Conservation (phyloP, 257 asterid genomes). For the Plantago elongata region DNA sequence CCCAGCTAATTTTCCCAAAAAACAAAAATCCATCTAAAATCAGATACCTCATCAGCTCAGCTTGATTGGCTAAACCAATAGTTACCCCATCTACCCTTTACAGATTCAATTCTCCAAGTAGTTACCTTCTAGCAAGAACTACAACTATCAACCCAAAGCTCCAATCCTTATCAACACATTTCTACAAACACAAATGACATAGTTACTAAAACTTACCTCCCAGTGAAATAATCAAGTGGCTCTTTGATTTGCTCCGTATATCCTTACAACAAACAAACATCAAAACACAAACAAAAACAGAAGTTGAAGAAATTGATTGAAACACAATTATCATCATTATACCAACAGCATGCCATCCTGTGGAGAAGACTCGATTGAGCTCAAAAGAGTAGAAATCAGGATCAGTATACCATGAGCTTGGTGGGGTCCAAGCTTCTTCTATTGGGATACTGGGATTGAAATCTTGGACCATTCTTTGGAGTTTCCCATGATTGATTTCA, state of each 20-base stretch:
- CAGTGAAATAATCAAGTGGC: slow-evolving; percentile 65
- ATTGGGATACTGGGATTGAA: slow-evolving; percentile 64
- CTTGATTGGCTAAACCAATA: too few relatives aligned
- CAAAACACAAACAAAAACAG: not conserved
- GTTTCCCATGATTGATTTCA: slow-evolving; percentile 15
- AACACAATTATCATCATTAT: not conserved
- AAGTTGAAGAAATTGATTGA: not conserved
- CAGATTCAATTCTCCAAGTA: too few relatives aligned
- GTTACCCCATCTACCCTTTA: too few relatives aligned
- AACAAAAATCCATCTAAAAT: too few relatives aligned
- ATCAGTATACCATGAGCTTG: slow-evolving; percentile 75
- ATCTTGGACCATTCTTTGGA: slow-evolving; percentile 33
- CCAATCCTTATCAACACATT: too few relatives aligned
- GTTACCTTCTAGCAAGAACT: too few relatives aligned
- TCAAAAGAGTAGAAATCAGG: slow-evolving; percentile 56
- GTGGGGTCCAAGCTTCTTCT: slow-evolving; percentile 73
- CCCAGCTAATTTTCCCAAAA: too few relatives aligned
- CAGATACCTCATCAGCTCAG: too few relatives aligned
- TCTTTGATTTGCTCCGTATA: slow-evolving; percentile 59
- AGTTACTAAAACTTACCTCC: slow-evolving; percentile 46
- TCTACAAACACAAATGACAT: not conserved
- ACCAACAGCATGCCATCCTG: slow-evolving; percentile 83
- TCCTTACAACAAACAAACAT: slow-evolving; percentile 33
- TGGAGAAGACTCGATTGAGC: slow-evolving; percentile 53
- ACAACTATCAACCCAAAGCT: too few relatives aligned